Conservation (phyloP, 169 alveolate species). For the Theileria equi region DNA sequence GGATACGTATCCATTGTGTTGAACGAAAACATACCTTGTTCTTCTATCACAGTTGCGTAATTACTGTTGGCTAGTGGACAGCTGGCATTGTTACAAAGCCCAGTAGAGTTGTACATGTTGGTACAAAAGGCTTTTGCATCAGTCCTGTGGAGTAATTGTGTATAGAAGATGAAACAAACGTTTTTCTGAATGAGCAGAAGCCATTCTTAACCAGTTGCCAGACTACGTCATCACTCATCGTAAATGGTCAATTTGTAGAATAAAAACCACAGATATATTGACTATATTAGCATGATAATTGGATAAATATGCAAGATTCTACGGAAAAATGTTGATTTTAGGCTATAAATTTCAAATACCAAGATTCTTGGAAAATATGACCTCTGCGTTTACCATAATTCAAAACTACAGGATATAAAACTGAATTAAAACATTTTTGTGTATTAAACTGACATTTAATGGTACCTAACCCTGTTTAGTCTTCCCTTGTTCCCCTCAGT, state of each 20-base stretch:
- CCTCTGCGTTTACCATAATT: too few relatives aligned
- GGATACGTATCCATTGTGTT: not conserved
- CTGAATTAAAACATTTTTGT: too few relatives aligned
- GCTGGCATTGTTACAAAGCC: conserved; percentile 94
- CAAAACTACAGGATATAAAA: too few relatives aligned
- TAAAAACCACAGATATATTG: too few relatives aligned
- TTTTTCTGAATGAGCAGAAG: conserved; percentile 51
- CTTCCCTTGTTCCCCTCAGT: too few relatives aligned
- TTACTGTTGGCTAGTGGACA: conserved; percentile 98
- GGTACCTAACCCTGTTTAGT: too few relatives aligned
- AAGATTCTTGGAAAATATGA: too few relatives aligned
- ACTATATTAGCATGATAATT: too few relatives aligned
- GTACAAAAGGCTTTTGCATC: conserved; percentile 70
- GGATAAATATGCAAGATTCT: too few relatives aligned
- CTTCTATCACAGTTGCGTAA: conserved; percentile 95
- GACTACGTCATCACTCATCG: conserved; percentile 64
- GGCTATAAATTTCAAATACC: too few relatives aligned
- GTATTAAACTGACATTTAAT: too few relatives aligned
- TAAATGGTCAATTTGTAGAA: not conserved
- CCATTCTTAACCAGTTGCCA: conserved; percentile 63
- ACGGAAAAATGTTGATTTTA: too few relatives aligned
- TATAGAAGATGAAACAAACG: conserved; percentile 8
- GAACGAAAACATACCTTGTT: conserved; percentile 68
- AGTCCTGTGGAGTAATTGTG: conserved; percentile 18
- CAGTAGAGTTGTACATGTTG: conserved; percentile 93